phyloP scores from a whole-genome alignment of 768 basidiomycete genomes.

The Boletus reticulatus region DNA sequence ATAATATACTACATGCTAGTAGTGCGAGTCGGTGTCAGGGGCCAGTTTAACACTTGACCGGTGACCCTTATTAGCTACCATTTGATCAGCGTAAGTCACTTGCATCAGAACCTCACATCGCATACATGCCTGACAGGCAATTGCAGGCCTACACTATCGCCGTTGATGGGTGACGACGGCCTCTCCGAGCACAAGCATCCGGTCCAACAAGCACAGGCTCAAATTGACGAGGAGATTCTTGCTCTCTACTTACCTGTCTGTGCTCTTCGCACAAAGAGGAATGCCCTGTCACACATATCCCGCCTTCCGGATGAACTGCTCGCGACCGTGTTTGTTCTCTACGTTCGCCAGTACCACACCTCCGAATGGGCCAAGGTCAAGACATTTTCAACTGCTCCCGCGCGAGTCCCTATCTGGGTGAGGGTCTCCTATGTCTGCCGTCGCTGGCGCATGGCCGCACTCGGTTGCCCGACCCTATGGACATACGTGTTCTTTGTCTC shows the following conservation, averaged over 20 bases:
- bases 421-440: background rate
- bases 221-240: background rate
- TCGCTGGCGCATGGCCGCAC: constrained; percentile 1
- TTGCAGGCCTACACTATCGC: background rate
- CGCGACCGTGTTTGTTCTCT: background rate
- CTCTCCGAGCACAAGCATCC: background rate
- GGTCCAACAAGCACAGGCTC: background rate
- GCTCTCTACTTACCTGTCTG: background rate
- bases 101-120: background rate
- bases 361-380: background rate
- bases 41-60: no score
- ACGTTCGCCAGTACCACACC: background rate
- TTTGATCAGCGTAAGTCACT: background rate
- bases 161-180: background rate
- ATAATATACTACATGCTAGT: no score
- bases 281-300: background rate
- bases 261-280: background rate
- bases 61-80: no score
- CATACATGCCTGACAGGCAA: background rate
- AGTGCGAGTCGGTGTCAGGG: no score
- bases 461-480: background rate
- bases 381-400: background rate
- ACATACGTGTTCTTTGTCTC: background rate
- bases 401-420: background rate
- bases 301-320: constrained; percentile 4